Evolutionary conservation across 768 basidiomycete genomes (phyloP).

Genomic region (Tricholoma saponaceum): DNA sequence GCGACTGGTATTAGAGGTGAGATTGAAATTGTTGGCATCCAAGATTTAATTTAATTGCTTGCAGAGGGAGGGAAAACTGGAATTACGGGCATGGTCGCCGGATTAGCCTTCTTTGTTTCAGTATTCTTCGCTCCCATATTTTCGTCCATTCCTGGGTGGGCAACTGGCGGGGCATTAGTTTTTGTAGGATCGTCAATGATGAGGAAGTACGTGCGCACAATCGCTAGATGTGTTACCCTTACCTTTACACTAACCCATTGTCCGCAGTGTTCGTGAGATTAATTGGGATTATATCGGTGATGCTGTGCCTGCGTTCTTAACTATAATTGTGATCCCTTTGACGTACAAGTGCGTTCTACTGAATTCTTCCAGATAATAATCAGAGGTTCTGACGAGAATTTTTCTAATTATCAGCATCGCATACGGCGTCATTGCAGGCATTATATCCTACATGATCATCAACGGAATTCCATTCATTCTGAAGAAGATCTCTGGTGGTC

Average conservation of each 20-base stretch:
- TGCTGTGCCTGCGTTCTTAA: constrained; percentile 80
- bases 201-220: constrained; percentile 49
- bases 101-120: constrained; percentile 75
- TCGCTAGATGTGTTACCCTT: not conserved
- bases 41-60: not conserved
- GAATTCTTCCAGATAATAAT: not conserved
- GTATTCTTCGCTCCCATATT: constrained; percentile 90
- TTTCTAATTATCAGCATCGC: constrained; percentile 56
- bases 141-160: constrained; percentile 83
- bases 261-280: constrained; percentile 66
- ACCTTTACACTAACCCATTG: not conserved
- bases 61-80: constrained; percentile 86
- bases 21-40: constrained; percentile 4
- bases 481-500: constrained; percentile 48
- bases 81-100: constrained; percentile 68
- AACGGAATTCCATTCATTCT: constrained; percentile 65
- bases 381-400: not conserved
- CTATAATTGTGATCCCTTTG: constrained; percentile 72
- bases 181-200: constrained; percentile 90
- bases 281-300: constrained; percentile 90
- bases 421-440: constrained; percentile 82
- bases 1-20: constrained; percentile 76
- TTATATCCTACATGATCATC: constrained; percentile 64
- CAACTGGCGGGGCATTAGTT: constrained; percentile 80
- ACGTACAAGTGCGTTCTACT: constrained; percentile 60